These are phyloP conservation scores for Macaranga tanarius DNA, from an alignment of 441 rosid genomes.

Conservation along the genomic window DNA sequence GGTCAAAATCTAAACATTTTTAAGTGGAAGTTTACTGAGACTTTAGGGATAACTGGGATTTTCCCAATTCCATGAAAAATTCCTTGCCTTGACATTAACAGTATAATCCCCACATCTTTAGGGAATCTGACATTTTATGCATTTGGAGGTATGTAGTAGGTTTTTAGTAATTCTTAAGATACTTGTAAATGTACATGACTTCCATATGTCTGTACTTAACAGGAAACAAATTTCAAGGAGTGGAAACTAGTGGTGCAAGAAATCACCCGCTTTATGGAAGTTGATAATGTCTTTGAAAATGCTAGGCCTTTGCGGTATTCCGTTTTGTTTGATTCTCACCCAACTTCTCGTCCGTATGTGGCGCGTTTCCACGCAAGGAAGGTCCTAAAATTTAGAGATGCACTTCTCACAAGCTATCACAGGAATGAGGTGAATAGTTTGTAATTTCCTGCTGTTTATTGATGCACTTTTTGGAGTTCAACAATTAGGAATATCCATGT, in stretches of 20 bases:
- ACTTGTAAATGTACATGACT: background rate
- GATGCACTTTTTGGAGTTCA: slow-evolving; percentile 7
- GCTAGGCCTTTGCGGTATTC: slow-evolving; percentile 79
- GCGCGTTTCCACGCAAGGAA: slow-evolving; percentile 87
- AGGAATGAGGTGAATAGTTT: slow-evolving; percentile 64
- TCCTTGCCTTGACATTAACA: background rate
- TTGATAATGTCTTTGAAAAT: slow-evolving; percentile 42
- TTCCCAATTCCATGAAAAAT: background rate
- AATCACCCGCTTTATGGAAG: slow-evolving; percentile 61
- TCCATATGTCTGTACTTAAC: slow-evolving; percentile 18
- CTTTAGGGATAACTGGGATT: background rate
- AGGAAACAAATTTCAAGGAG: slow-evolving; percentile 89
- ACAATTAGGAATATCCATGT: background rate
- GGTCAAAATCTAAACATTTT: background rate
- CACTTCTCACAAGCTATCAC: slow-evolving; percentile 75
- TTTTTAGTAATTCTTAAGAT: background rate
- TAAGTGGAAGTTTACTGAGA: background rate
- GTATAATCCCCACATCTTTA: background rate
- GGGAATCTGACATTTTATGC: background rate
- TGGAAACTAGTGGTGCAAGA: slow-evolving; percentile 92
- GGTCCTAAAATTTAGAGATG: slow-evolving; percentile 74
- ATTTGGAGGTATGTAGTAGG: background rate
- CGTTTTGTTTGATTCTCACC: slow-evolving; percentile 59
- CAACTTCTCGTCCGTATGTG: slow-evolving; percentile 68
- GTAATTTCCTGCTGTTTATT: slow-evolving; percentile 10